Base-by-base conservation (phyloP, 129 eudicot species). In the Daucus carota region DNA sequence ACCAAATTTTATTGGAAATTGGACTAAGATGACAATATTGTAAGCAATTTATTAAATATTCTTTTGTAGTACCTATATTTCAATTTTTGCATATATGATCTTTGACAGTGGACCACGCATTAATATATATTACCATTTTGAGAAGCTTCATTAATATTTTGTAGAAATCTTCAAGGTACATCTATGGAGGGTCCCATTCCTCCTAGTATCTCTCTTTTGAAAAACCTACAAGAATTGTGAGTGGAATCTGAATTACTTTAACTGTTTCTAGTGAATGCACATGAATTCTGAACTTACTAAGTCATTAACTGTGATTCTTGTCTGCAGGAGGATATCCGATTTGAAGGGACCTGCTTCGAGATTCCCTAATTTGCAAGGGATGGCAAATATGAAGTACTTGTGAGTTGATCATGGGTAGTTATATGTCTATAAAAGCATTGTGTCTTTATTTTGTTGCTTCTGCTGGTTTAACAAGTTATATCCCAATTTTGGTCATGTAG, bases 1-100 rank as follows among this genome's bases (percentile, higher is more conserved):
- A 77, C 98, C 98, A 48, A 84, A 80, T 85, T 84, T 93, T 65
- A 93, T 93, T 14, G 97, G 98, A 71, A 89, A 86, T 83, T 93
- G 92, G 97, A 83, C 86, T 57, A 83, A 70, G 59, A 33, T 93
- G 48, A 62, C 9, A 0, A 80, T 85, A 85, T 79, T 93, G 98
- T 91, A 75, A 90, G 98, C 0, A 45, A 8, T 57, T 57, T 22
- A n/a, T n/a, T 57, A 0, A 12, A 24, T n/a, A 8, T 57, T 57
- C 31, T 57, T n/a, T n/a, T 24, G 8, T 24, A n/a, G 15, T n/a
- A 8, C 22, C 60, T 0, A 54, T 54, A 54, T 54, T 54, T 54
- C 62, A 57, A 1, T 24, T 57, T 57, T 57, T 57, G 31, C 15
- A 31, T 57, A 57, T n/a, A n/a, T n/a, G 29, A 34, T 34, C 31